Conservation (phyloP, 2,329 filamentous ascomycete genomes). For the Plenodomus lindquistii region DNA sequence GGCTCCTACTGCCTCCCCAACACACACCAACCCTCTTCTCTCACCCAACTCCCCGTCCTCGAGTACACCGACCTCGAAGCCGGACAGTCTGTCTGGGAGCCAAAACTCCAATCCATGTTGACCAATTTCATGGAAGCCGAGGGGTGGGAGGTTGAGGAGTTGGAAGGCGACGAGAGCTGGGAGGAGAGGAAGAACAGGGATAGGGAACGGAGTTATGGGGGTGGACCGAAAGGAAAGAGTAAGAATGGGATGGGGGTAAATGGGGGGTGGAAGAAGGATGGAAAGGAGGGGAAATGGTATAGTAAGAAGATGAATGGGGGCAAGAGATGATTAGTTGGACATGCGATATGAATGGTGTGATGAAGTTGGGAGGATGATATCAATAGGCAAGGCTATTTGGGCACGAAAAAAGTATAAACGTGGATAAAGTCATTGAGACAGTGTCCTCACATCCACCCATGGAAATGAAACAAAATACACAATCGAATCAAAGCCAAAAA, state of each 20-base stretch:
- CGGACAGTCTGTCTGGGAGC: slow-evolving; percentile 81
- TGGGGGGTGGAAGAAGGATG: slow-evolving; percentile 10
- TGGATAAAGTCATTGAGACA: too few species aligned
- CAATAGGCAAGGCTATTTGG: too few species aligned
- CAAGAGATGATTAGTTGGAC: not conserved
- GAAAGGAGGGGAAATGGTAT: slow-evolving; percentile 21
- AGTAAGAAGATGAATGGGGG: slow-evolving; percentile 14
- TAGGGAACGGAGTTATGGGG: slow-evolving; percentile 22
- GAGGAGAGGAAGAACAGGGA: slow-evolving; percentile 24
- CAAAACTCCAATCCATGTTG: slow-evolving; percentile 67
- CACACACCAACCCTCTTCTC: slow-evolving; percentile 53
- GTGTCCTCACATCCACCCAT: not conserved
- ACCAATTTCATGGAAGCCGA: slow-evolving; percentile 55
- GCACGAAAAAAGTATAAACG: too few species aligned
- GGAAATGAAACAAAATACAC: not conserved
- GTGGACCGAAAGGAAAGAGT: slow-evolving; percentile 16
- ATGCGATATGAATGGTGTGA: not conserved
- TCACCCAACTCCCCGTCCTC: slow-evolving; percentile 67
- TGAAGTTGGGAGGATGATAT: not conserved
- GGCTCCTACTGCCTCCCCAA: slow-evolving; percentile 63
- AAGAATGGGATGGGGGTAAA: slow-evolving; percentile 12
- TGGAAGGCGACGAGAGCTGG: slow-evolving; percentile 36
- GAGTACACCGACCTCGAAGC: slow-evolving; percentile 76
- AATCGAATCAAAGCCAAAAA: not conserved
- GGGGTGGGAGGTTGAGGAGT: slow-evolving; percentile 34